Base-by-base conservation (phyloP, 179 eudicot species). In the Spergularia azorica region DNA sequence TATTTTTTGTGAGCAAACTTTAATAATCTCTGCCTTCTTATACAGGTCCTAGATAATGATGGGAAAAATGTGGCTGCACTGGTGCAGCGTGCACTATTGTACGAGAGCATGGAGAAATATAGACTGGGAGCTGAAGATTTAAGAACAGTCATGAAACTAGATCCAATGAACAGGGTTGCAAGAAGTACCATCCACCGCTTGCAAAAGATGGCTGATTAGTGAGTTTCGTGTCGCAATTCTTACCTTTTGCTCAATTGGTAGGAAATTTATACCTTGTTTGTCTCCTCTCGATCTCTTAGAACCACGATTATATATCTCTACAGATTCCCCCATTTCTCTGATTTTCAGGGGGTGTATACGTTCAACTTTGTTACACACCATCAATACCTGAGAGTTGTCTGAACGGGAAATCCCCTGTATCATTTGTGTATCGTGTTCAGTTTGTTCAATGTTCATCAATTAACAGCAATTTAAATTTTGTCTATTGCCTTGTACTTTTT, bases 51-150 rank as follows among this genome's bases (percentile, higher is more conserved):
- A 4, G 92, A 85, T 63, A 81, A 78, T 46, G 97, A 95, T 75
- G 84, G 74, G 13, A 72, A 76, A 60, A 93, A 90, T 71, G 93
- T 91, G 14, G 63, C 90, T 10, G 97, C 90, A 38, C 88, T 95
- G 41, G 97, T 95, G 6, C 98, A 95, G 55, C 97, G 98, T 64
- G 98, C 98, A 38, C 91, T 95, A 63, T 81, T 95, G 81, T 95
- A 95, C 16, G 97, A 95, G 86, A 95, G 98, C 83, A 93, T 91
- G 95, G 98, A 95, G 77, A 95, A 95, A 76, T 95, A 95, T 80
- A 91, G 88, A 77, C 97, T 95, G 51, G 98, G 98, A 70, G 98
- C 98, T 12, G 92, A 95, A 63, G 98, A 95, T 81, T 92, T 95
- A 4, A 90, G 97, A 84, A 91, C 92, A 3, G 97, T 93, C 9